Conservation (phyloP, 805 yeast species). For the Candida xyloterini region DNA sequence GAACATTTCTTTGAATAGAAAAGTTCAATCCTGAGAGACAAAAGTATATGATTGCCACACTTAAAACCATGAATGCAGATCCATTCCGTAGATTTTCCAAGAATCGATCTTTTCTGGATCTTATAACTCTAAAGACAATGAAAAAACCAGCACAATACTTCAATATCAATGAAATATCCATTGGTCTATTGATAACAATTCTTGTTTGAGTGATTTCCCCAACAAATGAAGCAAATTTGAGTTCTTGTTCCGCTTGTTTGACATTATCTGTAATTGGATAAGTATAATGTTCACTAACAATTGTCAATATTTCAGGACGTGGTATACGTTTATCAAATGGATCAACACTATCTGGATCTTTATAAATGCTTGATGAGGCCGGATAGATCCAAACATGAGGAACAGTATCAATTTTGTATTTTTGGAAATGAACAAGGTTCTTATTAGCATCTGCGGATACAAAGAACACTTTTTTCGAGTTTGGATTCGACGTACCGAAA, state of each 20-base stretch:
- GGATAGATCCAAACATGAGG: conserved; percentile 73
- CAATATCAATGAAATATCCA: conserved; percentile 41
- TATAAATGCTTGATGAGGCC: conserved; percentile 14
- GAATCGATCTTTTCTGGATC: conserved; percentile 41
- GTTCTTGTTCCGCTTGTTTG: conserved; percentile 35
- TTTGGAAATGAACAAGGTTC: conserved; percentile 41
- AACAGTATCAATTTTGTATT: conserved; percentile 44
- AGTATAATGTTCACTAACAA: conserved; percentile 27
- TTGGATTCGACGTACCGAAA: conserved; percentile 43
- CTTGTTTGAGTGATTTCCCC: conserved; percentile 43
- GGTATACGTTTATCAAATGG: conserved; percentile 16
- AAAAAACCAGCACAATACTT: conserved; percentile 47
- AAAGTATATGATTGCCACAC: conserved; percentile 39
- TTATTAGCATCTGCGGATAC: conserved; percentile 48
- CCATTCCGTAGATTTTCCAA: conserved; percentile 19
- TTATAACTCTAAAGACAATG: conserved; percentile 42
- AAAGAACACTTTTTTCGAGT: conserved; percentile 41
- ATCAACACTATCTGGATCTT: conserved; percentile 35
- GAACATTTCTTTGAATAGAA: conserved; percentile 56
- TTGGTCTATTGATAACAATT: conserved; percentile 42
- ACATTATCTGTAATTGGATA: conserved; percentile 24
- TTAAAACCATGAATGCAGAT: conserved; percentile 25
- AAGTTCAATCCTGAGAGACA: conserved; percentile 65
- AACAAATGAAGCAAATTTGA: conserved; percentile 53
- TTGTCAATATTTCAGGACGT: conserved; percentile 14